Percentiles rank a stretch among this genome's conserved stretches.
Conservation (phyloP, 2,329 filamentous ascomycete genomes). For the Alternaria incomplexa region DNA sequence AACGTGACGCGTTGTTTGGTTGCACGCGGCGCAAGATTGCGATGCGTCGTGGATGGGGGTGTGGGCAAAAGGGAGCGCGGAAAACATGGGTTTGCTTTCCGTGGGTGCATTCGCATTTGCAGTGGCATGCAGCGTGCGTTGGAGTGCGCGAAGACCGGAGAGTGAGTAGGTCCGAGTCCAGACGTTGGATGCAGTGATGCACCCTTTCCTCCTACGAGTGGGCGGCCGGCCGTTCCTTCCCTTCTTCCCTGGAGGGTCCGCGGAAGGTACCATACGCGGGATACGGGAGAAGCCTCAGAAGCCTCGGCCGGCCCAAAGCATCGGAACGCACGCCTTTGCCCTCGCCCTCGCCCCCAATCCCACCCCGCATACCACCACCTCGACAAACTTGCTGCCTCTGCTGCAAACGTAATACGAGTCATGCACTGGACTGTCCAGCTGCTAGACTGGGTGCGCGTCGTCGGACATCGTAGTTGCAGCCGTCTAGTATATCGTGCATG, state of each 20-base stretch:
- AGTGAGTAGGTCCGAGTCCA: background rate
- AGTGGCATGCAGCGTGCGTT: background rate
- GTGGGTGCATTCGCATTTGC: background rate
- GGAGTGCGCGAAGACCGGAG: background rate
- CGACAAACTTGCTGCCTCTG: constrained; percentile 1
- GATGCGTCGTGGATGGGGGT: background rate
- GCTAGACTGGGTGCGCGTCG: background rate
- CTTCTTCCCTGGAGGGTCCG: background rate
- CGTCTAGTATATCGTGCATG: constrained; percentile 4
- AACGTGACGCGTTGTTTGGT: constrained; percentile 4
- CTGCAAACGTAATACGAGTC: background rate
- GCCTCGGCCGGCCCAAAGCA: constrained; percentile 16
- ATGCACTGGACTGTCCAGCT: background rate
- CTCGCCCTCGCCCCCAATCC: background rate
- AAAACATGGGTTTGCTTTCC: background rate
- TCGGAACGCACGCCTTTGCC: constrained; percentile 3
- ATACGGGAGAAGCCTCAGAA: constrained; percentile 20
- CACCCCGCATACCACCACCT: background rate
- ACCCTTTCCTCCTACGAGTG: background rate
- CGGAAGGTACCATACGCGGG: constrained; percentile 8
- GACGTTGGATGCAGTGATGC: background rate
- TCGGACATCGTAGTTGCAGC: constrained; percentile 4
- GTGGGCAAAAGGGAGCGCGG: background rate
- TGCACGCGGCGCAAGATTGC: background rate
- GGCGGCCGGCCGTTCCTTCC: constrained; percentile 2